Evolutionary conservation across 371 early-diverging fungal genomes (phyloP).

Genomic region (Parasitella parasitica): DNA sequence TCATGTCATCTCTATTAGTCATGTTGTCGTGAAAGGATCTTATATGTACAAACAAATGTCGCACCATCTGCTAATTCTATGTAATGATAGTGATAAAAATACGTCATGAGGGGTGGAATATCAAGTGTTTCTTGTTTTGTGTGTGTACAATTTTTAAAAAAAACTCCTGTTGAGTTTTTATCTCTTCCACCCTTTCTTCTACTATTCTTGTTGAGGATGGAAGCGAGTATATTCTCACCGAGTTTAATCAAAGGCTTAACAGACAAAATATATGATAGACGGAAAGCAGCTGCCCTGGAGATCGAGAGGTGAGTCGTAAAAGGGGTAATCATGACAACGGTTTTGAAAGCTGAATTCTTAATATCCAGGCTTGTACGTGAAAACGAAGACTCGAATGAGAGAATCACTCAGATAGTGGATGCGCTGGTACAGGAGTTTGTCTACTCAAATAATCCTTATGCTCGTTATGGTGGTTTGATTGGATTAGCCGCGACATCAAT

Average conservation of each 20-base stretch:
- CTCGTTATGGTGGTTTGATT: constrained; percentile 91
- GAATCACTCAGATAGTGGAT: constrained; percentile 65
- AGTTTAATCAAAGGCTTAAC: constrained; percentile 59
- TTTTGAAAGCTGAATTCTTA: background rate
- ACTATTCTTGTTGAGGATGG: constrained; percentile 23
- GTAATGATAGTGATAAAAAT: too few relatives aligned
- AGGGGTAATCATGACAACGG: background rate
- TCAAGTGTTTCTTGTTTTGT: background rate
- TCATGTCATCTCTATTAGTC: too few relatives aligned
- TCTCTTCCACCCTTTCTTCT: background rate
- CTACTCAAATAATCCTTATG: constrained; percentile 74
- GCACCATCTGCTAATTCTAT: too few relatives aligned
- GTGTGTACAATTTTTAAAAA: background rate
- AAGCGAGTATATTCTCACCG: constrained; percentile 31
- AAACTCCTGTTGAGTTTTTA: background rate
- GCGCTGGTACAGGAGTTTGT: constrained; percentile 80
- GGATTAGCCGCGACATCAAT: constrained; percentile 87
- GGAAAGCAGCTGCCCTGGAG: constrained; percentile 87
- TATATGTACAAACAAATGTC: background rate
- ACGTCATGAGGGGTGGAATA: background rate
- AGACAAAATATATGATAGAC: constrained; percentile 88
- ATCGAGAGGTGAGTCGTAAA: constrained; percentile 69
- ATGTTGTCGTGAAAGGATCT: too few relatives aligned
- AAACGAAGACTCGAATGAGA: constrained; percentile 52
- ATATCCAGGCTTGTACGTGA: constrained; percentile 69